phyloP scores from a whole-genome alignment of 352 stramenopile species.

The Peronospora tabacina region DNA sequence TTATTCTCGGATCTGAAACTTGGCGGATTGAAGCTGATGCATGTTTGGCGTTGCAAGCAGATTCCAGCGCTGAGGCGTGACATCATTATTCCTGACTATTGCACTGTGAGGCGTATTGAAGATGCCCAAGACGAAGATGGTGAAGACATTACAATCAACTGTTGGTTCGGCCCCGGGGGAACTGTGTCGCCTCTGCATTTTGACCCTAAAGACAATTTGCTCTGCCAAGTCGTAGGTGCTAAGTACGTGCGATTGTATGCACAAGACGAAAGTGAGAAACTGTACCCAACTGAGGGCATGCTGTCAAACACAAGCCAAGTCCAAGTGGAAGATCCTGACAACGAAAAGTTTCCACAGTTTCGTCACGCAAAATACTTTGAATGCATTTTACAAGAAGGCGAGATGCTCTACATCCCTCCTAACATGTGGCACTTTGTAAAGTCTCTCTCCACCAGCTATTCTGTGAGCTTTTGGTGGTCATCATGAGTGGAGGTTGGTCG shows the following conservation, averaged over 20 bases:
- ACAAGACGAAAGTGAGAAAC: constrained; percentile 47
- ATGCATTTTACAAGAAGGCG: constrained; percentile 54
- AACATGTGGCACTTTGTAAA: constrained; percentile 86
- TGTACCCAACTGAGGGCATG: constrained; percentile 80
- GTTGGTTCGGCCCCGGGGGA: constrained; percentile 75
- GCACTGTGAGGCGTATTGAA: constrained; percentile 48
- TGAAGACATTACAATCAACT: constrained; percentile 75
- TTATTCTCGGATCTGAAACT: background rate
- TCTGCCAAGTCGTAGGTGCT: constrained; percentile 77
- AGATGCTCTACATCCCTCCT: constrained; percentile 87
- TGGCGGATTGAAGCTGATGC: constrained; percentile 9
- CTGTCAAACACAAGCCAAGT: constrained; percentile 84
- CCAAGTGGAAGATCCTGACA: constrained; percentile 46
- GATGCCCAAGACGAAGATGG: constrained; percentile 33
- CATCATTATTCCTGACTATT: constrained; percentile 87
- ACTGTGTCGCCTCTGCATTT: constrained; percentile 86
- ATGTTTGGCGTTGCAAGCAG: constrained; percentile 25
- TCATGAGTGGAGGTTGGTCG: background rate
- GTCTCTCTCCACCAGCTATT: constrained; percentile 74
- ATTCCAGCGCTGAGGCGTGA: constrained; percentile 72
- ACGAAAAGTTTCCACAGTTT: constrained; percentile 48
- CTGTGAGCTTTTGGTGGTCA: constrained; percentile 79
- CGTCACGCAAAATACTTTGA: constrained; percentile 46
- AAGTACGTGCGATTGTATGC: constrained; percentile 84
- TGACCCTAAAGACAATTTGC: constrained; percentile 86